Base-by-base conservation (phyloP, 768 basidiomycete genomes). In the Mycena rosella region DNA sequence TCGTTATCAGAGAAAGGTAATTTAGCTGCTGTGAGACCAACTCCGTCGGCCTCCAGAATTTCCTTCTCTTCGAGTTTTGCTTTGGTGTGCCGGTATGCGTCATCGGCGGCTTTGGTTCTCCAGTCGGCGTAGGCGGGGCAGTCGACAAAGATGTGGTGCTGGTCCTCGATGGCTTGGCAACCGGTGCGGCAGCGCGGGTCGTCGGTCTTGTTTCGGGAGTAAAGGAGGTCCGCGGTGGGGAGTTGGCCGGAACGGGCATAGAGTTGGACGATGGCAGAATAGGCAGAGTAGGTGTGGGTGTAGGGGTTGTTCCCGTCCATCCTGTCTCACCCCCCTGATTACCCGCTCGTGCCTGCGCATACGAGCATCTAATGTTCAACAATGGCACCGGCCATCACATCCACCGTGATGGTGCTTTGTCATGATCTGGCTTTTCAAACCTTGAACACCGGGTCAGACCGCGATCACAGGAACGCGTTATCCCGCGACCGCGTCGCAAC, bases 211-310 rank as follows among this genome's bases (percentile, higher is more conserved):
- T 22, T 26, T 10, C 60, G 15, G 1, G 8, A 0, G 4, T 55
- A 30, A 1, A 63, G 53, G n/a, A 63, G 22, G 32, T 63, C 63
- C 1, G 70, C 71, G 2, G 73, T 74, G 15, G 72, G 56, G 0
- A 74, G 67, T 54, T 77, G 76, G 1, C 69, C 62, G 4, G 76
- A 73, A 18, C 71, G 54, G 5, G 70, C 59, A 38, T 74, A 76
- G 0, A 74, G 48, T 29, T 75, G 75, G 6, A 74, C 61, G 6
- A 72, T 32, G 1, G 72, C 71, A 2, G 74, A 74, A 24, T 73
- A 72, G 0, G 74, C 74, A 0, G 72, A 75, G 11, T 52, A 48
- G 3, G 74, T 67, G 9, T 44, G 53, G 3, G 68, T 30, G 44
- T 76, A 75, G 0, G 68, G 63, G 52, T 64, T n/a, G n/a, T n/a